phyloP scores from a whole-genome alignment of 2,329 filamentous ascomycete species.

The Verticillium dahliae region DNA sequence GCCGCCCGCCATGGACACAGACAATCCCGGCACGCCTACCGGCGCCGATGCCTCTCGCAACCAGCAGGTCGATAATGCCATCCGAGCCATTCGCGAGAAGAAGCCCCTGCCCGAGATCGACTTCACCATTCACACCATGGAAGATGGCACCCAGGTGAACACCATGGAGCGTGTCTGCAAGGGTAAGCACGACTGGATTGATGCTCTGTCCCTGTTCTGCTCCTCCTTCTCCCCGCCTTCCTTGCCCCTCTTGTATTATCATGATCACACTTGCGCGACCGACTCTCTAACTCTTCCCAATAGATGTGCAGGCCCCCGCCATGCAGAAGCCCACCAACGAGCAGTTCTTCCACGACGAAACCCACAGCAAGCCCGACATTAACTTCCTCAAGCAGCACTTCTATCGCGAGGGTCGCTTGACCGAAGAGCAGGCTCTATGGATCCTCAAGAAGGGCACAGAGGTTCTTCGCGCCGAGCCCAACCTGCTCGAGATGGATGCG shows the following conservation, averaged over 20 bases:
- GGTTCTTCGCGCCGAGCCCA: slow-evolving; percentile 82
- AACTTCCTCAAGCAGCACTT: slow-evolving; percentile 97
- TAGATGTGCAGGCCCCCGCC: slow-evolving; percentile 96
- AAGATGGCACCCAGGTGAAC: slow-evolving; percentile 92
- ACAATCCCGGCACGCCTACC: slow-evolving; percentile 24
- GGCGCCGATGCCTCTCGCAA: slow-evolving; percentile 42
- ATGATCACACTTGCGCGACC: background rate
- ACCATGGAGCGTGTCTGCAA: slow-evolving; percentile 96
- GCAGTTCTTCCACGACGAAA: slow-evolving; percentile 85
- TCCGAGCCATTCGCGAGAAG: slow-evolving; percentile 90
- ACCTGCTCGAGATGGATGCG: slow-evolving; percentile 97
- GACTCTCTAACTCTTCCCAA: background rate
- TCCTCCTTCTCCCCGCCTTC: background rate
- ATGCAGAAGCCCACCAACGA: slow-evolving; percentile 89
- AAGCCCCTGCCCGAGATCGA: slow-evolving; percentile 95
- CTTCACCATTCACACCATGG: slow-evolving; percentile 97
- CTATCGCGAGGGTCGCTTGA: slow-evolving; percentile 93
- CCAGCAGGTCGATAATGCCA: slow-evolving; percentile 76
- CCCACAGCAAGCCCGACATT: slow-evolving; percentile 83
- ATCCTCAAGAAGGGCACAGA: slow-evolving; percentile 87
- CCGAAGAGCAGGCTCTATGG: slow-evolving; percentile 94
- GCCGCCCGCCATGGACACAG: slow-evolving; percentile 40
- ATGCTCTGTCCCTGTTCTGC: no score
- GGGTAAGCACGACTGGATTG: slow-evolving; percentile 52
- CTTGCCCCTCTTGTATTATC: background rate